A percentile compares a stretch with the other conserved stretches of the same genome.
Evolutionary conservation across 2,329 filamentous ascomycete genomes (phyloP).

Genomic region (Cladophialophora immunda): DNA sequence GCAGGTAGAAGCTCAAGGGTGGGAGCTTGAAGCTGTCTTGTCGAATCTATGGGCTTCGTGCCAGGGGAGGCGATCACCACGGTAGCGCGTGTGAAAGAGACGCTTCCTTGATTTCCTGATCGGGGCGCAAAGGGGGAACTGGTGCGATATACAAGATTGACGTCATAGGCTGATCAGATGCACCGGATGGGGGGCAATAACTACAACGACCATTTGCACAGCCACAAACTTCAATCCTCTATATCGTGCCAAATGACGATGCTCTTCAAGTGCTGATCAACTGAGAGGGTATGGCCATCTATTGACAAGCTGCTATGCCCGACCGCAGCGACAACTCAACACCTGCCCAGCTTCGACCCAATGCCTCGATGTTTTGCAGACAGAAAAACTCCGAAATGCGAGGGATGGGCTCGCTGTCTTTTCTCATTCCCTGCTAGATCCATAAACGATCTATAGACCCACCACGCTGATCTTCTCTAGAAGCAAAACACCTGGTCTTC

Average conservation of each 20-base stretch:
- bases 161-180: slow-evolving; percentile 9
- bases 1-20: too few species aligned
- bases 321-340: not conserved
- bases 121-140: too few species aligned
- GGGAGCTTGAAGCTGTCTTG: not conserved
- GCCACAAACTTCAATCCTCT: slow-evolving; percentile 6
- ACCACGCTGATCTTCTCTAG: slow-evolving; percentile 54
- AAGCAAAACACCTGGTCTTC: slow-evolving; percentile 99
- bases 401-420: not conserved
- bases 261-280: not conserved
- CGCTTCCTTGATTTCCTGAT: slow-evolving; percentile 1
- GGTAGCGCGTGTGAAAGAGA: not conserved
- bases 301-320: not conserved
- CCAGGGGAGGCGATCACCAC: not conserved
- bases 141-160: slow-evolving; percentile 14
- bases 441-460: not conserved
- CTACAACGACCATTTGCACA: not conserved
- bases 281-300: not conserved
- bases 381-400: not conserved
- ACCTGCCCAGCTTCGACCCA: not conserved
- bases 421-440: not conserved
- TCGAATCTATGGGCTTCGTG: not conserved
- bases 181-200: too few species aligned
- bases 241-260: not conserved
- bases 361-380: not conserved